These are phyloP conservation scores for Lichina pygmaea DNA, from an alignment of 495 filamentous ascomycete species.

Conservation along the genomic window DNA sequence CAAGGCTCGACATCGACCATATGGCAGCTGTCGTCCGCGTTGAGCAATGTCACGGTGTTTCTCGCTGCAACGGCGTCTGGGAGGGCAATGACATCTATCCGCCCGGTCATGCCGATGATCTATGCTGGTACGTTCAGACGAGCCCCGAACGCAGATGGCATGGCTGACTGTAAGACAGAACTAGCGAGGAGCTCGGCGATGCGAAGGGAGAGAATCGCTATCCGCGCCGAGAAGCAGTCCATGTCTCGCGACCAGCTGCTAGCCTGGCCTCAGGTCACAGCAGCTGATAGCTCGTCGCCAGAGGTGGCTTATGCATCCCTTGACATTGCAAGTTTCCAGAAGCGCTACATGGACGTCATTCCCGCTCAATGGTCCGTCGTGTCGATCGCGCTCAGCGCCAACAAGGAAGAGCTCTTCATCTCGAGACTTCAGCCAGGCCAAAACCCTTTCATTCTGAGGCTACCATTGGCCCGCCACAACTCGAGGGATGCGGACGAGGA, in stretches of 20 bases:
- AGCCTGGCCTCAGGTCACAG: too few species aligned
- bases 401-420: conserved; percentile 53
- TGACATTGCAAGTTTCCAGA: conserved; percentile 30
- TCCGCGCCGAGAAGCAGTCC: conserved; percentile 16
- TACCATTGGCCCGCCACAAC: conserved; percentile 59
- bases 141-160: too few species aligned
- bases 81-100: conserved; percentile 17
- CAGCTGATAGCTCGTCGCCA: too few species aligned
- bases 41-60: conserved; percentile 34
- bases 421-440: conserved; percentile 47
- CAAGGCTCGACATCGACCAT: conserved; percentile 17
- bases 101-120: conserved; percentile 28
- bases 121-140: conserved; percentile 16
- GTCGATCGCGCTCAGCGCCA: conserved; percentile 60
- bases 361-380: conserved; percentile 62
- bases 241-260: not conserved
- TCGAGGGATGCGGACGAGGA: conserved; percentile 59
- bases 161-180: conserved; percentile 14
- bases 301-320: conserved; percentile 1
- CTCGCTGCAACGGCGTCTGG: conserved; percentile 28
- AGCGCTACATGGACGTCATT: conserved; percentile 54
- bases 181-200: conserved; percentile 30
- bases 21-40: conserved; percentile 26
- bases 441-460: conserved; percentile 55
- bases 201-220: conserved; percentile 27